Evolutionary conservation across 129 eudicot genomes (phyloP).

Genomic region (Centaurea solstitialis): DNA sequence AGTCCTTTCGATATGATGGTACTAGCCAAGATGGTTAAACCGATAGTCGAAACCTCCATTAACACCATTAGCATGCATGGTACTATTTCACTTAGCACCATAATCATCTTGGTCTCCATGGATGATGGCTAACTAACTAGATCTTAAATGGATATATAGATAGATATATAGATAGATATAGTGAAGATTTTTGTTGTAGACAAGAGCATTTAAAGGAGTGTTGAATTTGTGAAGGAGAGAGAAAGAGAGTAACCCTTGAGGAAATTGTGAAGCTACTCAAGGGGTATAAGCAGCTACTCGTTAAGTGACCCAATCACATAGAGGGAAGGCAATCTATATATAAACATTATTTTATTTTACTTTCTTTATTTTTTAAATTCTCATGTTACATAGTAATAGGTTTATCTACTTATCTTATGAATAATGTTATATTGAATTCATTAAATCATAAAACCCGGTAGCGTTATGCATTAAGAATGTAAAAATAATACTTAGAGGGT

Average conservation of each 20-base stretch:
- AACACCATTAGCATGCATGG: slow-evolving; percentile 53
- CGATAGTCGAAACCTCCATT: slow-evolving; percentile 65
- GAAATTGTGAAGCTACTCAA: slow-evolving; percentile 55
- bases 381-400: neutral
- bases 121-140: slow-evolving; percentile 11
- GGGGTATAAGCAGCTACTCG: slow-evolving; percentile 70
- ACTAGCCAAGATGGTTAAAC: slow-evolving; percentile 66
- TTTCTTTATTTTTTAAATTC: neutral
- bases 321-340: slow-evolving; percentile 34
- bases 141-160: too few species aligned
- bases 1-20: slow-evolving; percentile 61
- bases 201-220: slow-evolving; percentile 25
- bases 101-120: slow-evolving; percentile 24
- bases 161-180: slow-evolving; percentile 10
- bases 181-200: slow-evolving; percentile 31
- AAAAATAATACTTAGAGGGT: too few species aligned
- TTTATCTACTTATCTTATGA: neutral
- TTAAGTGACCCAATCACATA: slow-evolving; percentile 48
- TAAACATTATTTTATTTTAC: neutral
- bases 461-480: too few species aligned
- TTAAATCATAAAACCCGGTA: too few species aligned
- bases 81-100: slow-evolving; percentile 34
- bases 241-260: slow-evolving; percentile 56
- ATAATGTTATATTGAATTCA: too few species aligned
- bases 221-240: slow-evolving; percentile 16